These are phyloP conservation scores for Mortierella claussenii DNA, from an alignment of 192 early-diverging fungal species.

Conservation along the genomic window DNA sequence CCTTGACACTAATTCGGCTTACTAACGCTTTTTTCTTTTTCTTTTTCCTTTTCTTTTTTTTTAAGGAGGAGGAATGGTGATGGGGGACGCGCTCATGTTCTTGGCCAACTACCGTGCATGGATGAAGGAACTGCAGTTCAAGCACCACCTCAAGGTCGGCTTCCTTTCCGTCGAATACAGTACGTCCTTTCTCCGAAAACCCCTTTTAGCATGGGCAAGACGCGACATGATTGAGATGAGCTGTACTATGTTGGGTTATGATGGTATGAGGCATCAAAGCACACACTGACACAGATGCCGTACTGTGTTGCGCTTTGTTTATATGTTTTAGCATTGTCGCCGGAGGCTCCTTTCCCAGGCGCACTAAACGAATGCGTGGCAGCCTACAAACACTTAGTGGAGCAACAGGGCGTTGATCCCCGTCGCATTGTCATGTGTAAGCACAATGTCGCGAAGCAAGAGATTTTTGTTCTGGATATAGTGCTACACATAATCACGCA, in stretches of 20 bases:
- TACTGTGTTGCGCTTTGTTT: no score
- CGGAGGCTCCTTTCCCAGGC: slow-evolving; percentile 32
- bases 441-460: neutral
- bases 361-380: slow-evolving; percentile 52
- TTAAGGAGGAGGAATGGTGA: slow-evolving; percentile 44
- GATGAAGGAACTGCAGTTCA: slow-evolving; percentile 48
- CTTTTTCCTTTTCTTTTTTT: neutral
- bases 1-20: no score
- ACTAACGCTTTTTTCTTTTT: no score
- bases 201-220: no score
- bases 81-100: slow-evolving; percentile 45
- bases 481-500: no score
- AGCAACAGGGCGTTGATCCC: slow-evolving; percentile 29
- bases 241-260: no score
- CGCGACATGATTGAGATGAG: no score
- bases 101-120: slow-evolving; percentile 35
- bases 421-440: slow-evolving; percentile 48
- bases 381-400: slow-evolving; percentile 49
- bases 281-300: no score
- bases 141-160: slow-evolving; percentile 37
- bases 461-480: no score
- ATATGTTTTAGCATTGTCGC: slow-evolving; percentile 32
- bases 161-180: slow-evolving; percentile 40
- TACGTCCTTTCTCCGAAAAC: slow-evolving; percentile 11
- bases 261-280: no score